phyloP scores from a whole-genome alignment of 495 filamentous ascomycete species.

The Podospora australis region DNA sequence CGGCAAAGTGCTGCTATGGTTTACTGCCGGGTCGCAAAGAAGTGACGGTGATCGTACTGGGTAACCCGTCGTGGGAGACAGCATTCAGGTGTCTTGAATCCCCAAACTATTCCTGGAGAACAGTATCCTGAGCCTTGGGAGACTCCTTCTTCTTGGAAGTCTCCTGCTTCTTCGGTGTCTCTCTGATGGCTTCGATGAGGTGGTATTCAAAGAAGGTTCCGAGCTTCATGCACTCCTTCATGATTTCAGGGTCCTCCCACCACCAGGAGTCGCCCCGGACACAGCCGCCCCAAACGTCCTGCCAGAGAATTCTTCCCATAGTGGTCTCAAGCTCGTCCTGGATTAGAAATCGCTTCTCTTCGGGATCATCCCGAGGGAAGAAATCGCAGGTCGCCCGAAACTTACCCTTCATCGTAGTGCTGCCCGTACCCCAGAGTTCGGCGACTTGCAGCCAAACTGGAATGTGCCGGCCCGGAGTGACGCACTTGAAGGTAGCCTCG shows the following conservation, averaged over 20 bases:
- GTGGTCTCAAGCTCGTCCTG: constrained; percentile 31
- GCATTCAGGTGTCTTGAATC: too few relatives aligned
- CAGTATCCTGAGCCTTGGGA: too few relatives aligned
- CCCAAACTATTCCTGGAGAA: too few relatives aligned
- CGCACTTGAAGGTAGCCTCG: constrained; percentile 38
- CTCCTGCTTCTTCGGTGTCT: too few relatives aligned
- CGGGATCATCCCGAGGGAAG: constrained; percentile 5
- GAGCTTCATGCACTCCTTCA: constrained; percentile 39
- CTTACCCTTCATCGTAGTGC: constrained; percentile 28
- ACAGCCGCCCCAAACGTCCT: constrained; percentile 41
- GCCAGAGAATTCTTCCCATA: constrained; percentile 37
- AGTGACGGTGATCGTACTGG: too few relatives aligned
- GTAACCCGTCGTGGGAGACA: too few relatives aligned
- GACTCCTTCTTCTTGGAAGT: too few relatives aligned
- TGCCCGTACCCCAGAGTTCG: constrained; percentile 27
- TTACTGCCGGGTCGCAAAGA: too few relatives aligned
- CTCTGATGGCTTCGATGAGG: constrained; percentile 41
- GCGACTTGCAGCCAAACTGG: constrained; percentile 39
- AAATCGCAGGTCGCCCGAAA: constrained; percentile 32
- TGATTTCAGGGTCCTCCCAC: constrained; percentile 44
- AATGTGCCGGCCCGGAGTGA: constrained; percentile 36
- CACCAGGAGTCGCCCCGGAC: constrained; percentile 41
- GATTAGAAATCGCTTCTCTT: constrained; percentile 5
- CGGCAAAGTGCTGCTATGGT: too few relatives aligned
- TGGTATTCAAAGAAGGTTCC: constrained; percentile 44